phyloP scores from a whole-genome alignment of 768 basidiomycete genomes.

The Tylopilus plumbeoviolaceoides region DNA sequence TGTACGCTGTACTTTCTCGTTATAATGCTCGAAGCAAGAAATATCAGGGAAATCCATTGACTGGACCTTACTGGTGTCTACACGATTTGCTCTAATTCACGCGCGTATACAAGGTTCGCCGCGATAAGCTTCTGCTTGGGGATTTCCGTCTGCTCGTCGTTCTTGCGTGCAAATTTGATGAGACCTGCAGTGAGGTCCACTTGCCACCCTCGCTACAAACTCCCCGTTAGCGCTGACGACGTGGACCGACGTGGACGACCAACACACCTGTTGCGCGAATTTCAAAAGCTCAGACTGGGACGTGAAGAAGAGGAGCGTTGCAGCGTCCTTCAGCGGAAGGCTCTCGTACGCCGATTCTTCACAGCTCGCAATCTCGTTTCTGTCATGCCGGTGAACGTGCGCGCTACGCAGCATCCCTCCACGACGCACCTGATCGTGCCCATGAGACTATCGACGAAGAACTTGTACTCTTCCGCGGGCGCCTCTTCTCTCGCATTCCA shows the following conservation, averaged over 20 bases:
- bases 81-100: slow-evolving; percentile 89
- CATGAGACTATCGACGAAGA: slow-evolving; percentile 91
- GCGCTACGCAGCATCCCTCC: neutral
- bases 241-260: neutral
- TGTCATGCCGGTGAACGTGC: slow-evolving; percentile 29
- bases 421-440: slow-evolving; percentile 78
- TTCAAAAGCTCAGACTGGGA: slow-evolving; percentile 70
- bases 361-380: slow-evolving; percentile 96
- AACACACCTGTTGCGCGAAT: slow-evolving; percentile 76
- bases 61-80: slow-evolving; percentile 34
- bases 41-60: neutral
- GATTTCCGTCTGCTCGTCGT: slow-evolving; percentile 80
- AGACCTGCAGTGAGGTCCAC: slow-evolving; percentile 65
- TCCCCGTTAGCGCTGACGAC: neutral
- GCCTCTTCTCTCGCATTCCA: slow-evolving; percentile 94
- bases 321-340: slow-evolving; percentile 85
- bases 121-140: slow-evolving; percentile 81
- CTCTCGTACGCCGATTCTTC: slow-evolving; percentile 93
- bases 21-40: neutral
- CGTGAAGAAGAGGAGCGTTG: slow-evolving; percentile 88
- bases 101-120: slow-evolving; percentile 74
- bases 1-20: slow-evolving; percentile 4
- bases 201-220: slow-evolving; percentile 73
- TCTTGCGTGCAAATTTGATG: slow-evolving; percentile 77
- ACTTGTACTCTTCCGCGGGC: slow-evolving; percentile 91